A percentile compares a stretch with the other conserved stretches of the same genome.
Evolutionary conservation across 768 basidiomycete genomes (phyloP).

Genomic region (Leccinum disarticulatum): DNA sequence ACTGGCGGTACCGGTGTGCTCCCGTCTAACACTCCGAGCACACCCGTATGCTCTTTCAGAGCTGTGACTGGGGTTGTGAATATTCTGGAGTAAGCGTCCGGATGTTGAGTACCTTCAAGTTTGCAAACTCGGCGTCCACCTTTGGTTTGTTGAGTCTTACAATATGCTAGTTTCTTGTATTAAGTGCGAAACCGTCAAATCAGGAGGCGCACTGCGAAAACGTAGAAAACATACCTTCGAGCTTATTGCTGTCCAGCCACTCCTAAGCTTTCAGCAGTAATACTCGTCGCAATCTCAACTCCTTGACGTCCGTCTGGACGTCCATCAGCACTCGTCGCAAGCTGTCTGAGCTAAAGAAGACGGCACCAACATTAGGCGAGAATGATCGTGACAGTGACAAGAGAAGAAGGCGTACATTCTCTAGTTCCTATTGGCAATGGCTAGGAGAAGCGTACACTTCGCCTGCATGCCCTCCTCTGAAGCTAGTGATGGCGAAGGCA

Average conservation of each 20-base stretch:
- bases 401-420: constrained; percentile 46
- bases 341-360: constrained; percentile 40
- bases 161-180: constrained; percentile 82
- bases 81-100: constrained; percentile 84
- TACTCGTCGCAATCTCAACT: constrained; percentile 43
- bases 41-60: constrained; percentile 73
- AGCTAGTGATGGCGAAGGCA: constrained; percentile 20
- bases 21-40: constrained; percentile 21
- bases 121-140: constrained; percentile 71
- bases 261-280: constrained; percentile 44
- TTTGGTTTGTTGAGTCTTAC: constrained; percentile 75
- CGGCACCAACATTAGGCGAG: neutral
- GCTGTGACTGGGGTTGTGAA: constrained; percentile 73
- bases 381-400: neutral
- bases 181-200: constrained; percentile 45
- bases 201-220: neutral
- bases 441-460: constrained; percentile 56
- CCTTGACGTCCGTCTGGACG: constrained; percentile 52
- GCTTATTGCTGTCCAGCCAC: constrained; percentile 61
- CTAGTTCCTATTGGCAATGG: constrained; percentile 51
- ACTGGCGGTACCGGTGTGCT: constrained; percentile 5
- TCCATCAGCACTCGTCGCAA: constrained; percentile 36
- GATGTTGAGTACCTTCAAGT: constrained; percentile 58
- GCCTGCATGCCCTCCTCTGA: constrained; percentile 66
- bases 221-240: constrained; percentile 53